These are phyloP conservation scores for Craterostigma plantagineum DNA, from an alignment of 257 asterid genomes.

Conservation along the genomic window DNA sequence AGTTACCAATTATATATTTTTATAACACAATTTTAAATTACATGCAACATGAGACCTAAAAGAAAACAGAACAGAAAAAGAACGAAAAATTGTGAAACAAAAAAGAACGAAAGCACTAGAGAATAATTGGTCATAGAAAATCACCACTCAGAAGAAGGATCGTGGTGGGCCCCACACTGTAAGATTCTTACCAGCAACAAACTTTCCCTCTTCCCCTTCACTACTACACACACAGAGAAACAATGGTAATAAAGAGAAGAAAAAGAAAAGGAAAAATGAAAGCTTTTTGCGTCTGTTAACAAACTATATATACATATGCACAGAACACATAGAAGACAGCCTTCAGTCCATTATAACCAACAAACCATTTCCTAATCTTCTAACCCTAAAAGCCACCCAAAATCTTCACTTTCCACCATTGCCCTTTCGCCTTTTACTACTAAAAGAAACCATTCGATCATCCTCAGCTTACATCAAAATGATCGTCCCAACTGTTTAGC, in stretches of 20 bases:
- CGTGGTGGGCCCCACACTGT: slow-evolving; percentile 19
- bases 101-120: neutral
- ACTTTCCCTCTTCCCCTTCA: slow-evolving; percentile 9
- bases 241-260: neutral
- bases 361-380: too few relatives aligned
- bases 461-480: neutral
- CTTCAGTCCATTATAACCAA: too few relatives aligned
- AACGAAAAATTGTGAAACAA: neutral
- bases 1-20: too few relatives aligned
- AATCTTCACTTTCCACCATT: too few relatives aligned
- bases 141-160: slow-evolving; percentile 10
- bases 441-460: neutral
- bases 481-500: neutral
- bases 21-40: too few relatives aligned
- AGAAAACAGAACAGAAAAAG: too few relatives aligned
- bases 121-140: slow-evolving; percentile 13
- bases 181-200: slow-evolving; percentile 21
- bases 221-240: slow-evolving; percentile 5
- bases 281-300: neutral
- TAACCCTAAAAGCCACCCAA: too few relatives aligned
- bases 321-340: slow-evolving; percentile 1
- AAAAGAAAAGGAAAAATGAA: neutral
- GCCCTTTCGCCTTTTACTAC: too few relatives aligned
- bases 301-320: neutral
- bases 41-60: too few relatives aligned